A percentile compares a stretch with the other conserved stretches of the same genome.
Conservation (phyloP, 148 eudicot genomes). For the Chenopodium suecicum region DNA sequence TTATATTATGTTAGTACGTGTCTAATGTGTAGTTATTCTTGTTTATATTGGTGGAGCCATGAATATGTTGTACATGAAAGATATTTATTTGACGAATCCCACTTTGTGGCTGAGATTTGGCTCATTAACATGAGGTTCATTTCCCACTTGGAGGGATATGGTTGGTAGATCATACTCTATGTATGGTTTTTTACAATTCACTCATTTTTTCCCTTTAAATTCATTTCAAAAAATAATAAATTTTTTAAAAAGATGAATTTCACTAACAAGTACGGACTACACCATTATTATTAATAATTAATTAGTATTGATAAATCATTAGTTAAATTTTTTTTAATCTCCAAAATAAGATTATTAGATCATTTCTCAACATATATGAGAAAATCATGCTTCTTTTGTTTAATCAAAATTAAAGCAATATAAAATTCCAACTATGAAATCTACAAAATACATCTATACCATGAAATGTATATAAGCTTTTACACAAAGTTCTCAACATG, state of each 20-base stretch:
- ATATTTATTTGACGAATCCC: background rate
- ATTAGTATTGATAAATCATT: no score
- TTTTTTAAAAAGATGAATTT: background rate
- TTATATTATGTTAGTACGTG: no score
- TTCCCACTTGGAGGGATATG: background rate
- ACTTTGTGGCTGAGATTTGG: constrained; percentile 15
- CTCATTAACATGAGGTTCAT: background rate
- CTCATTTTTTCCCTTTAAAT: background rate
- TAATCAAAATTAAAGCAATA: constrained; percentile 1
- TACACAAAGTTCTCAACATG: constrained; percentile 12
- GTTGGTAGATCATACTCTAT: background rate
- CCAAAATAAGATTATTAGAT: no score
- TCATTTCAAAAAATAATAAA: background rate
- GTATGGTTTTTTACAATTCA: background rate
- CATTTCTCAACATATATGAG: background rate
- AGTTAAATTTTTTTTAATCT: no score
- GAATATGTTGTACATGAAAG: background rate
- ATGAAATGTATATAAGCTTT: constrained; percentile 19
- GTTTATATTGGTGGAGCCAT: background rate
- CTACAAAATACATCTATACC: constrained; percentile 28
- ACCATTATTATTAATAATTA: no score
- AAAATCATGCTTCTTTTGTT: background rate
- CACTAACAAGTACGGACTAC: no score
- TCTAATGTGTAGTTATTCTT: background rate
- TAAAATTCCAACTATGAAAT: background rate